These are phyloP conservation scores for Parathielavia appendiculata DNA, from an alignment of 495 filamentous ascomycete genomes.

Conservation along the genomic window DNA sequence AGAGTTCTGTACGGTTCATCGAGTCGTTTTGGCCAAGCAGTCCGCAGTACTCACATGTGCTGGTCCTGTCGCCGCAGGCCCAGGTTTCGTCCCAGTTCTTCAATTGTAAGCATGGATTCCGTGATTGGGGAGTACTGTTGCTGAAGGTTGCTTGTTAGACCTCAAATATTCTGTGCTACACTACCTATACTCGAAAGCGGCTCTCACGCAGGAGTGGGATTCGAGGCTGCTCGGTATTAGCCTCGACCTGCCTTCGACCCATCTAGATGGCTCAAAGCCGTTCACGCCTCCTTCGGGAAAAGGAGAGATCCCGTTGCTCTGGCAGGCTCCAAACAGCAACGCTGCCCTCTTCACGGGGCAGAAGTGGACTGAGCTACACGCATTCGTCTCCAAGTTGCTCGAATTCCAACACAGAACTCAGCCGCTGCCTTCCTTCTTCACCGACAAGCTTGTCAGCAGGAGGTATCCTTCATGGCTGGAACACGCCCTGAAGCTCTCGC, in stretches of 20 bases:
- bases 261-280: constrained; percentile 49
- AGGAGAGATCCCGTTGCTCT: constrained; percentile 57
- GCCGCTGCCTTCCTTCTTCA: constrained; percentile 29
- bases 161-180: constrained; percentile 67
- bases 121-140: not conserved
- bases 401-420: constrained; percentile 33
- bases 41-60: constrained; percentile 58
- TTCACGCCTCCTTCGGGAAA: constrained; percentile 49
- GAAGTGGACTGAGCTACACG: constrained; percentile 76
- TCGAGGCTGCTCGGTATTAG: constrained; percentile 64
- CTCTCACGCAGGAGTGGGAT: constrained; percentile 38
- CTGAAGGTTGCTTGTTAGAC: constrained; percentile 26
- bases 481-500: constrained; percentile 65
- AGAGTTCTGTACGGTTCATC: constrained; percentile 64
- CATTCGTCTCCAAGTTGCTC: constrained; percentile 59
- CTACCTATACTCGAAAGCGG: constrained; percentile 61
- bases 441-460: constrained; percentile 50
- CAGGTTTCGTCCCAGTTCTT: constrained; percentile 71
- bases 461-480: constrained; percentile 73
- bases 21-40: constrained; percentile 76
- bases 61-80: constrained; percentile 69
- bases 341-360: constrained; percentile 76
- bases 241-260: constrained; percentile 62
- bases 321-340: constrained; percentile 76
- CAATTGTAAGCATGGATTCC: constrained; percentile 52